Conservation (phyloP, 805 yeast genomes). For the Myxozyma mucilagina region DNA sequence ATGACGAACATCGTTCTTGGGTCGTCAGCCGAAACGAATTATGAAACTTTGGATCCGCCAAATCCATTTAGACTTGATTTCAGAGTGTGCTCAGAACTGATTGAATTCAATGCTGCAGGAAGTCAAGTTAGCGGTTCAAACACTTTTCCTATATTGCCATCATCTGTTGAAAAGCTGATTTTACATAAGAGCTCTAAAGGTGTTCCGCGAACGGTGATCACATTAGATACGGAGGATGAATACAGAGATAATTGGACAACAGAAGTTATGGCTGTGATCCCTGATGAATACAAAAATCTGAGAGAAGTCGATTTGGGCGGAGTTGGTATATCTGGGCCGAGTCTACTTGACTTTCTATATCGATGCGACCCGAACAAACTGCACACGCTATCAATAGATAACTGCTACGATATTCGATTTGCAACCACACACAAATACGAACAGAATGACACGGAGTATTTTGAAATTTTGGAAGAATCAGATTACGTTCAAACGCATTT, state of each 20-base stretch:
- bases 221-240: not conserved
- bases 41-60: slow-evolving; percentile 5
- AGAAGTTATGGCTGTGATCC: slow-evolving; percentile 2
- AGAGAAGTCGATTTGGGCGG: slow-evolving; percentile 9
- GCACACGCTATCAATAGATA: slow-evolving; percentile 5
- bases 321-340: slow-evolving; percentile 3
- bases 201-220: not conserved
- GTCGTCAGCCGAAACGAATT: not conserved
- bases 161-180: slow-evolving; percentile 3
- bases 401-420: slow-evolving; percentile 3
- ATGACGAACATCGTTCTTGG: slow-evolving; percentile 1
- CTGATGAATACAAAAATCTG: slow-evolving; percentile 7
- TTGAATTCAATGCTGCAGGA: slow-evolving; percentile 1
- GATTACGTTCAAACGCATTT: not conserved
- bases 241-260: not conserved
- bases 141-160: slow-evolving; percentile 4
- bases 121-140: slow-evolving; percentile 1
- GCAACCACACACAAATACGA: not conserved
- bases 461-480: not conserved
- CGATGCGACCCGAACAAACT: slow-evolving; percentile 8
- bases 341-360: slow-evolving; percentile 3
- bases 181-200: slow-evolving; percentile 1
- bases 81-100: slow-evolving; percentile 1
- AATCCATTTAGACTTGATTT: slow-evolving; percentile 9
- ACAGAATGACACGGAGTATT: not conserved